phyloP scores from a whole-genome alignment of 2,329 filamentous ascomycete species.

The Ampelomyces quisqualis region DNA sequence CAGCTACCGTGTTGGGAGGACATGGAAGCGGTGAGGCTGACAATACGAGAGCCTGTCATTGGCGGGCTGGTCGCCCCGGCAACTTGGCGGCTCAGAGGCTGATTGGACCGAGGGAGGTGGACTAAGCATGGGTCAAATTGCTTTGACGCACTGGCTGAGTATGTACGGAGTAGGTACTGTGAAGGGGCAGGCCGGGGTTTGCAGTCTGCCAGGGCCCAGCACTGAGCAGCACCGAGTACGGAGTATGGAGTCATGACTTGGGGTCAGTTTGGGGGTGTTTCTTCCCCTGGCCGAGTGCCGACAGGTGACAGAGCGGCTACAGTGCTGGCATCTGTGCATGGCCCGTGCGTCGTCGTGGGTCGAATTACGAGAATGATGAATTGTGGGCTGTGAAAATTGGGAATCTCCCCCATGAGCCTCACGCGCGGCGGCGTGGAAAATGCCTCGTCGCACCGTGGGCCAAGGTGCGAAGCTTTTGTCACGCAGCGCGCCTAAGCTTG shows the following conservation, averaged over 20 bases:
- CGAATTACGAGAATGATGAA: too few relatives aligned
- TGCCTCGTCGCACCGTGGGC: constrained; percentile 6
- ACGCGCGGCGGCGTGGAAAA: constrained; percentile 10
- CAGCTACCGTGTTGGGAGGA: constrained; percentile 13
- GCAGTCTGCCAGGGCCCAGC: too few relatives aligned
- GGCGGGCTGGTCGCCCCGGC: constrained; percentile 15
- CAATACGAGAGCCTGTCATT: constrained; percentile 13
- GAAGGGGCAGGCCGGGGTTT: constrained; percentile 10
- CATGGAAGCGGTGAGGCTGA: constrained; percentile 11
- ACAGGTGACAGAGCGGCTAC: constrained; percentile 3
- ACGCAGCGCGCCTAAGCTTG: constrained; percentile 22
- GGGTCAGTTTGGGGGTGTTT: too few relatives aligned
- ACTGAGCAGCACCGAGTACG: too few relatives aligned
- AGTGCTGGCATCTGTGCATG: neutral
- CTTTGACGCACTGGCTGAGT: constrained; percentile 16
- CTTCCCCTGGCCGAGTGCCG: too few relatives aligned
- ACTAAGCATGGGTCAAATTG: constrained; percentile 13
- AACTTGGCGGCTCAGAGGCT: constrained; percentile 11
- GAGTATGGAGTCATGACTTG: too few relatives aligned
- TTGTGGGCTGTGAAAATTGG: constrained; percentile 18
- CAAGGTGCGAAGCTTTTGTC: constrained; percentile 18
- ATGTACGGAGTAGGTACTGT: too few relatives aligned
- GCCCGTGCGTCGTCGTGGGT: constrained; percentile 11
- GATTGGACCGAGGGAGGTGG: constrained; percentile 16
- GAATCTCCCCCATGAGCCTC: constrained; percentile 9